Evolutionary conservation across 495 filamentous ascomycete genomes (phyloP), one percentile per base, ranked within the genome.

Genomic region (Lasiosphaeriaceae sp.): DNA sequence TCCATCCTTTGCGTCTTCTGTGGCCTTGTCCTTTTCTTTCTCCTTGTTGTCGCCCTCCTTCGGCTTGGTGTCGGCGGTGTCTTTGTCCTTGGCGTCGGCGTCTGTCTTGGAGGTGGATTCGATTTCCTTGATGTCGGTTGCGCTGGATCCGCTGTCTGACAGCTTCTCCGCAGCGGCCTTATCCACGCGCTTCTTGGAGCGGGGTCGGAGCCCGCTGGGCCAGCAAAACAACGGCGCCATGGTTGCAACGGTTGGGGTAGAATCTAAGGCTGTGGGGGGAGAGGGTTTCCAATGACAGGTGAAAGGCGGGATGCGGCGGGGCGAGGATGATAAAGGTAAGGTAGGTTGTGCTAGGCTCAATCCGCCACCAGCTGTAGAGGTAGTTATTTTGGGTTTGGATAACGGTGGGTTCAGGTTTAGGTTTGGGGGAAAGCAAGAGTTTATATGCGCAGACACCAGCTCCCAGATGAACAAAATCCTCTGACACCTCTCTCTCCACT

Each of bases 11-110:
- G 55, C 61, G 16, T 62, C 50, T 11, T 51, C 29, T 31, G 26
- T 31, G 51, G 60, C 56, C 29, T 62, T 53, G 35, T 58, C 61
- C 20, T 62, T 50, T 11, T 54, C 41, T 31, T 50, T 50, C 24
- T 24, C 45, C 0, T 66, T 56, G 23, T 23, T 26, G 17, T 26
- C 48, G 8, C 58, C 47, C 11, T 47, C 17, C 20, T 24, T 26
- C 8, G 46, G 9, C 20, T 48, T 11, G 46, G 46, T 11, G 2
- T 48, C 22, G 20, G 22, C 24, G 22, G 23, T 3, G 23, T 22
- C 47, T 16, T 49, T 34, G 23, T 3, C 24, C 47, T 47, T 22
- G 21, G 17, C 45, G 3, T 47, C 20, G 21, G 20, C 45, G 5
- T 23, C 20, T n/a, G 20, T 47, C 11, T 7, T 23, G 45, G 22